These are phyloP conservation scores for Urochloa ruziziensis DNA, from an alignment of 176 grass and related monocot species.

Conservation along the genomic window DNA sequence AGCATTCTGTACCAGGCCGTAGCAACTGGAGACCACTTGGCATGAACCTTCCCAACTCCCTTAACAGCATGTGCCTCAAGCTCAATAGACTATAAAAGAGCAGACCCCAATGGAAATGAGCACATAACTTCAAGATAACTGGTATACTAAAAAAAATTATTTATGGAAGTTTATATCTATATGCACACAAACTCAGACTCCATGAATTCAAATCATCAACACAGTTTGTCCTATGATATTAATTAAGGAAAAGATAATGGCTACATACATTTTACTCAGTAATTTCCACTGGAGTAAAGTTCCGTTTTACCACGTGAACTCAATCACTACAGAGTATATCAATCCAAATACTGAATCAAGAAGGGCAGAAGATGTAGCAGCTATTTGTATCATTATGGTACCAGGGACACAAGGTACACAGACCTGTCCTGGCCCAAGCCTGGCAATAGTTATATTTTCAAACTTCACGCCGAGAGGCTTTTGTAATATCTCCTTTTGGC, in stretches of 20 bases:
- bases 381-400: background rate
- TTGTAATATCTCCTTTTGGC: slow-evolving; percentile 57
- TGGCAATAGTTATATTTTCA: slow-evolving; percentile 80
- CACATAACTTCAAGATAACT: too few species aligned
- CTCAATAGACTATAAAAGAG: slow-evolving; percentile 67
- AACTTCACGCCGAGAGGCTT: slow-evolving; percentile 59
- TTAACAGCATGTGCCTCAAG: slow-evolving; percentile 91
- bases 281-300: background rate
- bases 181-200: background rate
- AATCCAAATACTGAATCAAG: background rate
- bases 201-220: background rate
- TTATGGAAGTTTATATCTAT: background rate
- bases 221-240: background rate
- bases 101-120: background rate
- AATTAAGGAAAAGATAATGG: background rate
- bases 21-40: slow-evolving; percentile 98
- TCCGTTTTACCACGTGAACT: background rate
- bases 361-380: background rate
- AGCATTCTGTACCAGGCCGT: slow-evolving; percentile 97
- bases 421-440: slow-evolving; percentile 93
- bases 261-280: background rate
- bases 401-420: background rate
- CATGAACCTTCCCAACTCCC: slow-evolving; percentile 82
- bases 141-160: too few species aligned
- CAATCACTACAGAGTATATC: background rate